Evolutionary conservation across 1,284 basidiomycete species (phyloP).

Genomic region (Melampsora larici-populina): DNA sequence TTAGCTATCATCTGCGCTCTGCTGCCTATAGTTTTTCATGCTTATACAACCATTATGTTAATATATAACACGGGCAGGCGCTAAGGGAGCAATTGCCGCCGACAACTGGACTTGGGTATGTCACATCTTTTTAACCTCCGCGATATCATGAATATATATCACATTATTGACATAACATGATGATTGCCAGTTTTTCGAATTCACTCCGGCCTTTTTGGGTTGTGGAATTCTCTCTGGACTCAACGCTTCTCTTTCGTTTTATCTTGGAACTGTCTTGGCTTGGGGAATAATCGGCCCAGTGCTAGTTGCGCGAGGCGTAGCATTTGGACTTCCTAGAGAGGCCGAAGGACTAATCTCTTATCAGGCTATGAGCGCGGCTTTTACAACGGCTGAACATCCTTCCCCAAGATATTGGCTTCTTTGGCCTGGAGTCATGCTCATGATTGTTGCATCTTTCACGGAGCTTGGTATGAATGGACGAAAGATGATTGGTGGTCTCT

Average conservation of each 20-base stretch:
- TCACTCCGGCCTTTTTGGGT: constrained; percentile 67
- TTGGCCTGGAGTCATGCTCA: constrained; percentile 64
- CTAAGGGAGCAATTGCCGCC: constrained; percentile 24
- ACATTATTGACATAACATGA: constrained; percentile 7
- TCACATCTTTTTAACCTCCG: not conserved
- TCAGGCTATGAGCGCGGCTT: constrained; percentile 48
- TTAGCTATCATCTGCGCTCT: constrained; percentile 58
- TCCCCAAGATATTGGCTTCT: constrained; percentile 68
- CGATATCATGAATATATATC: not conserved
- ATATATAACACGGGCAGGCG: constrained; percentile 8
- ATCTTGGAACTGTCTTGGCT: constrained; percentile 62
- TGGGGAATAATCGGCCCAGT: constrained; percentile 66
- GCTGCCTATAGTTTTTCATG: constrained; percentile 60
- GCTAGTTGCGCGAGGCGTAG: constrained; percentile 60
- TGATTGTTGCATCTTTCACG: constrained; percentile 54
- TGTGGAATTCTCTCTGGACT: constrained; percentile 66
- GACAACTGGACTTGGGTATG: constrained; percentile 42
- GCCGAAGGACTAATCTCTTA: constrained; percentile 57
- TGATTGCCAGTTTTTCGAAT: constrained; percentile 51
- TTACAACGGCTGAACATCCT: constrained; percentile 58
- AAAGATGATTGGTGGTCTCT: constrained; percentile 50
- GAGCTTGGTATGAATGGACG: constrained; percentile 52
- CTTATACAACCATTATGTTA: not conserved
- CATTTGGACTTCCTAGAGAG: constrained; percentile 47
- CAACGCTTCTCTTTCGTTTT: constrained; percentile 66